Evolutionary conservation across 2,329 filamentous ascomycete species (phyloP).

Genomic region (Aspergillus novoparasiticus): DNA sequence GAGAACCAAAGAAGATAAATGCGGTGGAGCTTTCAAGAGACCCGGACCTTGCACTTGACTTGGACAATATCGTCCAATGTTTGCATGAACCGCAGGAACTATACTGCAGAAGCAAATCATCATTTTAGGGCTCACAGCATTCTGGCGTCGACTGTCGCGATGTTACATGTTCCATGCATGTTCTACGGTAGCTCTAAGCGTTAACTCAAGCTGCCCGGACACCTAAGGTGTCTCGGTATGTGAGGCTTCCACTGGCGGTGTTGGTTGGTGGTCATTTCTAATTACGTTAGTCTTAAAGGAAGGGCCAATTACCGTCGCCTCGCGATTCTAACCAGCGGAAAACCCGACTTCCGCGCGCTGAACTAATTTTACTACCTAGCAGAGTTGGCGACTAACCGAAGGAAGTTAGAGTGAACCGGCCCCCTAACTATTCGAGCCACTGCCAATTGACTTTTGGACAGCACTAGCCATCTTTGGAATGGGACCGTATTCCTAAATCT

Average conservation of each 20-base stretch:
- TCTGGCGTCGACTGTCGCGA: slow-evolving; percentile 6
- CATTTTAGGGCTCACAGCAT: not conserved
- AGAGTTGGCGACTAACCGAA: not conserved
- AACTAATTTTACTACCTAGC: slow-evolving; percentile 14
- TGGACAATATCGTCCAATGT: not conserved
- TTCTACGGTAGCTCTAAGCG: slow-evolving; percentile 38
- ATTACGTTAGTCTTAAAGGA: slow-evolving; percentile 16
- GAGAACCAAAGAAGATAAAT: not conserved
- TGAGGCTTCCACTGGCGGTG: not conserved
- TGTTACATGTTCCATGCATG: slow-evolving; percentile 41
- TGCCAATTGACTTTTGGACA: slow-evolving; percentile 11
- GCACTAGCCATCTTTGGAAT: slow-evolving; percentile 19
- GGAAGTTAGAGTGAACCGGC: not conserved
- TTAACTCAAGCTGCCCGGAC: slow-evolving; percentile 5
- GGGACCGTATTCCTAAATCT: slow-evolving; percentile 20
- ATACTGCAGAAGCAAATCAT: slow-evolving; percentile 9
- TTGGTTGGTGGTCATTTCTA: slow-evolving; percentile 16
- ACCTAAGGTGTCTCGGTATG: slow-evolving; percentile 5
- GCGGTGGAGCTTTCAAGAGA: not conserved
- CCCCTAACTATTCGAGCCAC: slow-evolving; percentile 19
- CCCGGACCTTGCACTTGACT: not conserved
- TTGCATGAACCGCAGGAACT: not conserved
- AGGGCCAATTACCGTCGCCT: slow-evolving; percentile 14
- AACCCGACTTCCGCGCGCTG: slow-evolving; percentile 22
- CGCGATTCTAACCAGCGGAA: slow-evolving; percentile 23